Base-by-base conservation (phyloP, 352 stramenopile species). In the Globisporangium parvum region DNA sequence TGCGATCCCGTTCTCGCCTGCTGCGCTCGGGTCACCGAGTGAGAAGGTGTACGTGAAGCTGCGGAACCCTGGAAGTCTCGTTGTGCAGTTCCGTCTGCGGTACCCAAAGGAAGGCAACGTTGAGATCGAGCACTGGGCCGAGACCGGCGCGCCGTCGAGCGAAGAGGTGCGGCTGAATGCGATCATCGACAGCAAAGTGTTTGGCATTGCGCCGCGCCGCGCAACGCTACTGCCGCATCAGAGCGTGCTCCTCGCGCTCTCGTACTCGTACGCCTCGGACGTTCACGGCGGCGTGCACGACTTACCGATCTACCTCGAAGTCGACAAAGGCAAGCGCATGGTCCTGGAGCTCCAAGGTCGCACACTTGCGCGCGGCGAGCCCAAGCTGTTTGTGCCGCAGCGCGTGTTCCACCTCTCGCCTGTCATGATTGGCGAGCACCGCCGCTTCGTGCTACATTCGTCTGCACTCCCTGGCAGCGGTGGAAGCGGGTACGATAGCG, bases 71-170 rank as follows among this genome's bases (percentile, higher is more conserved):
- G 91, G 89, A 2, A 80, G 62, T 26, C 75, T 98, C 6, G 69
- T 95, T 18, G 87, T 94, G 9, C 70, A 82, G 14, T 96, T 95
- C 56, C 65, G 71, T 11, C 52, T 98, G 42, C 82, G 88, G 23
- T 91, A 96, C 21, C 91, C 91, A 9, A 97, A 97, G 57, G 90
- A 97, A 52, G 84, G 80, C 11, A 85, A 95, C 37, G 83, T 98
- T 11, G 92, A 98, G 61, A 87, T 98, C 24, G 92, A 98, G 51
- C 87, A 91, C 33, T 98, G 93, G 93, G 90, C 88, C 21, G 90
- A 96, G 51, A 90, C 87, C 5, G 78, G 85, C 20, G 85, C 91
- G 24, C 91, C 91, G 17, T 96, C 86, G 8, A 74, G 75, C 26
- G 76, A 90, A 21, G 73, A 92, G 53, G 49, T 92, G 47, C 77